Evolutionary conservation across 2,329 filamentous ascomycete species (phyloP), one percentile per base, ranked within the genome.

Genomic region (Aspergillus calidoustus): DNA sequence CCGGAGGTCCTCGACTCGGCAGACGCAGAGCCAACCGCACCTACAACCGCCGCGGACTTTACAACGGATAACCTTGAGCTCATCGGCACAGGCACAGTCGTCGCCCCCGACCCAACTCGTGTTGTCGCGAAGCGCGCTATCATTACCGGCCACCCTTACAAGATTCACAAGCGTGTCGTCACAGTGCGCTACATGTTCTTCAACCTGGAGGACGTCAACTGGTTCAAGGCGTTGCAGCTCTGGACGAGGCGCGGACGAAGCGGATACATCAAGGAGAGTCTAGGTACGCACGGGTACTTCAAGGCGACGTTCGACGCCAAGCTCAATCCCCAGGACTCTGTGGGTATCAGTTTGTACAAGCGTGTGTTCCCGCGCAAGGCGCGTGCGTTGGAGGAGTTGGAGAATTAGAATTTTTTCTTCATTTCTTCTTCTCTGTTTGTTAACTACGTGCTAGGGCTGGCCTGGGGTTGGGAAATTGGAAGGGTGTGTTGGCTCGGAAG

Each of bases 181-280:
- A 99, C 96, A 0, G 89, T 99, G 51, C 90, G 95, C 31, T 99
- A 99, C 85, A 99, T 99, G 96, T 99, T 99, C 85, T 99, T 99
- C 87, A 96, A 94, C 82, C 84, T 90, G 53, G 92, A 94, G 71
- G 96, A 99, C 68, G 92, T 99, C 34, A 88, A 91, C 68, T 99
- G 95, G 93, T 99, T 98, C 86, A 96, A 97, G 82, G 94, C 94
- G 0, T 77, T 99, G 74, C 94, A 95, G 63, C 80, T 99, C 66
- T 99, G 94, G 93, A 99, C 95, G 5, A 91, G 88, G 81, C 82
- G 94, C 31, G 95, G 95, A 7, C 84, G 95, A 64, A 91, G 88
- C 68, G 95, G 95, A 8, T 97, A 89, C 76, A 88, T 99, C 82
- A 97, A 97, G 83, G 95, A 99, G 82, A 86, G 90, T 61, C 81